These are phyloP conservation scores for Scedosporium aurantiacum DNA, from an alignment of 2,329 filamentous ascomycete species.

Conservation along the genomic window DNA sequence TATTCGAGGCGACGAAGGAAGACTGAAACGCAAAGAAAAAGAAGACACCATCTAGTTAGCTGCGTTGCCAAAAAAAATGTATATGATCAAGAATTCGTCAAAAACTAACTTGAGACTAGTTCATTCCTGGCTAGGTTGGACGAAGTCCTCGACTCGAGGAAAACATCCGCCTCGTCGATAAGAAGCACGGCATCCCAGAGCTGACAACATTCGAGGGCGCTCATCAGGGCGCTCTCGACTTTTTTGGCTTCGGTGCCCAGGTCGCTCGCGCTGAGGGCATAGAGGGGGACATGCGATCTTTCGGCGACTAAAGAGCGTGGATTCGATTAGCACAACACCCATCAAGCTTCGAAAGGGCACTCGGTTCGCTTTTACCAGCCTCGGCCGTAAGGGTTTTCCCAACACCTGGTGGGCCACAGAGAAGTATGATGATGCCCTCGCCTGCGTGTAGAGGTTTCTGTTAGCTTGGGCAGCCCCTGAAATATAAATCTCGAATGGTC, in stretches of 20 bases:
- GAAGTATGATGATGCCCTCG: not conserved
- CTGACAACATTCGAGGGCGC: slow-evolving; percentile 9
- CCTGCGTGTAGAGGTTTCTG: not conserved
- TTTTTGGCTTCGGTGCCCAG: slow-evolving; percentile 7
- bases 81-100: no score
- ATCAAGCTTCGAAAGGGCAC: no score
- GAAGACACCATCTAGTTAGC: no score
- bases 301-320: not conserved
- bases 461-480: not conserved
- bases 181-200: slow-evolving; percentile 12
- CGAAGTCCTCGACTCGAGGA: not conserved
- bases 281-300: slow-evolving; percentile 7
- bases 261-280: slow-evolving; percentile 12
- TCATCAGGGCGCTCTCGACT: slow-evolving; percentile 8
- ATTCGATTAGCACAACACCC: no score
- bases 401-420: not conserved
- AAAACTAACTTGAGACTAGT: not conserved
- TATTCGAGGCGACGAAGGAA: slow-evolving; percentile 6
- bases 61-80: not conserved
- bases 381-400: not conserved
- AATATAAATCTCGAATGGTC: not conserved
- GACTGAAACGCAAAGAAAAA: not conserved
- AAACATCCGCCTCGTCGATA: slow-evolving; percentile 13
- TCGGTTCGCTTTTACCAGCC: not conserved
- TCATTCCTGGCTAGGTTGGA: not conserved